Conservation (phyloP, 305 asterid genomes). For the Fraxinus nigra region DNA sequence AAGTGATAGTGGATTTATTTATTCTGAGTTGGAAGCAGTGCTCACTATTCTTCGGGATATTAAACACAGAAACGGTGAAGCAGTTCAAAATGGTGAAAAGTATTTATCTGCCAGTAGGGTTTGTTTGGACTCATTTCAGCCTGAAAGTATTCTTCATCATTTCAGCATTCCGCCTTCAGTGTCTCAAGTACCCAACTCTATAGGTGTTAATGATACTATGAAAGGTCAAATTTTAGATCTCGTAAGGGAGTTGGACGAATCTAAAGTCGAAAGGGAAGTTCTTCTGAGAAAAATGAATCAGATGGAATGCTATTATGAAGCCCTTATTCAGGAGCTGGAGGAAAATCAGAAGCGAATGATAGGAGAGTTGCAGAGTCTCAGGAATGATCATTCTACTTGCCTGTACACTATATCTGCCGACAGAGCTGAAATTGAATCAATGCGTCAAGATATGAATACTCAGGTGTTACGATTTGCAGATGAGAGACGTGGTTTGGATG, state of each 20-base stretch:
- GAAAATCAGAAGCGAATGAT: conserved; percentile 87
- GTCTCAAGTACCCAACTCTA: conserved; percentile 53
- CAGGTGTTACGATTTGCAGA: conserved; percentile 54
- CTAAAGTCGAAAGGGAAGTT: conserved; percentile 80
- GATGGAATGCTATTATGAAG: conserved; percentile 96
- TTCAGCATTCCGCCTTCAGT: conserved; percentile 50
- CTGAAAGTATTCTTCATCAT: conserved; percentile 67
- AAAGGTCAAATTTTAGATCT: conserved; percentile 77
- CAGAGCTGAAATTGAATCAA: conserved; percentile 69
- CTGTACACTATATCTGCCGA: conserved; percentile 59
- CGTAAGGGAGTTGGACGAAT: conserved; percentile 81
- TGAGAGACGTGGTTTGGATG: conserved; percentile 63
- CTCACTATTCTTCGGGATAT: conserved; percentile 53
- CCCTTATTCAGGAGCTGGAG: conserved; percentile 87
- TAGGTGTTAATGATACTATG: conserved; percentile 60
- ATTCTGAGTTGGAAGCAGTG: conserved; percentile 64
- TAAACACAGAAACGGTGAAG: conserved; percentile 52
- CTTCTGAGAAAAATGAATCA: conserved; percentile 77
- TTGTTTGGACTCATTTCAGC: conserved; percentile 75
- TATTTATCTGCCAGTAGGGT: conserved; percentile 52
- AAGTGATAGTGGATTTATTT: conserved; percentile 53
- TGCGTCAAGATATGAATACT: conserved; percentile 58
- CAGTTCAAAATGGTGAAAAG: conserved; percentile 29
- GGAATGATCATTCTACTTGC: conserved; percentile 81
- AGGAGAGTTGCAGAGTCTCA: conserved; percentile 75